Evolutionary conservation across 2,329 filamentous ascomycete genomes (phyloP), one percentile per base, ranked within the genome.

Genomic region (Colletotrichum sp.): DNA sequence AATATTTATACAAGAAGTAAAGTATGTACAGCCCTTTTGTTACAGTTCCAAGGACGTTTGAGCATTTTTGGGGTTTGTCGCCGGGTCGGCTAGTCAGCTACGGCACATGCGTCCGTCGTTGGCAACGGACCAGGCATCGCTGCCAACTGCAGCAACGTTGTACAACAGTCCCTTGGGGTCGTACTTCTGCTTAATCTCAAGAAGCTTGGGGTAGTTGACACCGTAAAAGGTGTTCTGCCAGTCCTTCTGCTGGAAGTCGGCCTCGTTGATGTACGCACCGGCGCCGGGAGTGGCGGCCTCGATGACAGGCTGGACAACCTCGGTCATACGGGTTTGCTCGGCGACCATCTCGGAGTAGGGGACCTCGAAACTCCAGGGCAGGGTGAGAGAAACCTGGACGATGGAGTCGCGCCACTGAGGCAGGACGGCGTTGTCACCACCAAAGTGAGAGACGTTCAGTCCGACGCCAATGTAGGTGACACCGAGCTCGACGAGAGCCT

Each of bases 341-440:
- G 74, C 74, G 3, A 68, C 57, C 75, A 78, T 77, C 64, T 78
- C 77, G 6, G 48, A 48, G 21, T 61, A 75, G 43, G 74, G 74
- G 6, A 39, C 71, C 13, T 74, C 67, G n/a, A 70, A 72, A 32
- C 67, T 75, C 77, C 77, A 78, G 6, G 69, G 68, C 28, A 72
- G 61, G 7, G 72, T 74, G 72, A 79, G 76, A 72, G 86, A 80
- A 8, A 80, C 76, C 67, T 83, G 80, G 30, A 84, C 78, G 43
- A 87, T 77, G 7, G 85, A 78, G 24, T 81, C 78, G 21, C 86
- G 81, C 86, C 86, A 88, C 18, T 82, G 82, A 1, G 86, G 86
- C 6, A 87, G 85, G 3, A 87, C 84, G 0, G 87, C 77, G 34
- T 86, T 85, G 61, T 66, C 57, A 5, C 67, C 64, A 30, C 74